These are phyloP conservation scores for Lactarius deliciosus DNA, from an alignment of 768 basidiomycete genomes.

Conservation along the genomic window DNA sequence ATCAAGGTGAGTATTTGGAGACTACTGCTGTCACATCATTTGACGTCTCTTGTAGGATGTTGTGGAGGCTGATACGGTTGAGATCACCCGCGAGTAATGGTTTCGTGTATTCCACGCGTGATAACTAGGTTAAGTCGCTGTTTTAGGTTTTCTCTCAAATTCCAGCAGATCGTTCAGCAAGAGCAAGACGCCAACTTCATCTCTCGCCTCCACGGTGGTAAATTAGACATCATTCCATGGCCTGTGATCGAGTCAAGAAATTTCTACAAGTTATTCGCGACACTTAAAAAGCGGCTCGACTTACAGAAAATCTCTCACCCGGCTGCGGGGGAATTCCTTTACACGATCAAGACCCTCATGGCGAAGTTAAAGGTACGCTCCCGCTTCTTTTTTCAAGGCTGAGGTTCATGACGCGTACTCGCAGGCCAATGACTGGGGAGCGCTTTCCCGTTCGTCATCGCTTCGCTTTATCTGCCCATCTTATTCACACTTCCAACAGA, in stretches of 20 bases:
- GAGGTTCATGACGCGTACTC: background rate
- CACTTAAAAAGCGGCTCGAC: slow-evolving; percentile 49
- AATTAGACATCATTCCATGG: slow-evolving; percentile 59
- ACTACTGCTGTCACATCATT: background rate
- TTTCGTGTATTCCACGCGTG: background rate
- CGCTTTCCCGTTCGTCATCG: slow-evolving; percentile 53
- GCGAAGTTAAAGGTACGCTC: slow-evolving; percentile 17
- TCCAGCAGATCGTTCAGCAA: slow-evolving; percentile 58
- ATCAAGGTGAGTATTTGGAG: slow-evolving; percentile 49
- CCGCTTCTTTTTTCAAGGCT: background rate
- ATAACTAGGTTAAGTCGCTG: background rate
- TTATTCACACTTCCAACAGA: slow-evolving; percentile 35
- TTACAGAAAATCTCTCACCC: slow-evolving; percentile 50
- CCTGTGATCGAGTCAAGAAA: slow-evolving; percentile 62
- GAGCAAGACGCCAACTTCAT: slow-evolving; percentile 66
- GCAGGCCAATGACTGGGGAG: slow-evolving; percentile 66
- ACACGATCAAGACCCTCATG: slow-evolving; percentile 22
- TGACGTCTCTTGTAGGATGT: slow-evolving; percentile 48
- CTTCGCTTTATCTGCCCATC: background rate
- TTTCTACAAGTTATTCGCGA: slow-evolving; percentile 55
- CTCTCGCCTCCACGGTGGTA: slow-evolving; percentile 56
- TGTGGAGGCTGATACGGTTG: slow-evolving; percentile 56
- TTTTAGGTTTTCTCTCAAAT: slow-evolving; percentile 51
- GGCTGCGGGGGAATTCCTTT: slow-evolving; percentile 52
- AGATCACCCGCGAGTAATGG: slow-evolving; percentile 57